Evolutionary conservation across 495 filamentous ascomycete genomes (phyloP).

Genomic region (Aspergillus panamensis): DNA sequence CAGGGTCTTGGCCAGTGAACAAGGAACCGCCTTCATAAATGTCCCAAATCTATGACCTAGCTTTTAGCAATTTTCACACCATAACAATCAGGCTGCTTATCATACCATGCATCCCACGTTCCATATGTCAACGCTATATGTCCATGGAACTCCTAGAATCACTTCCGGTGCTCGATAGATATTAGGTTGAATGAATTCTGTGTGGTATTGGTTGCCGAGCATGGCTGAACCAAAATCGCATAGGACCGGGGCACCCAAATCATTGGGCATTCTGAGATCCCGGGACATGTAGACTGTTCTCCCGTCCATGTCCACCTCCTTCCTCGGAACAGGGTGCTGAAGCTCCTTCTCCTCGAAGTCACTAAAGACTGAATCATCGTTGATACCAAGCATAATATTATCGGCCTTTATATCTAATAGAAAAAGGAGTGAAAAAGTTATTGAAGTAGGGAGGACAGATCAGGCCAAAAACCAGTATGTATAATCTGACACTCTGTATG

Average conservation of each 20-base stretch:
- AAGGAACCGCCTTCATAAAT: conserved; percentile 28
- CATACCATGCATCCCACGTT: conserved; percentile 44
- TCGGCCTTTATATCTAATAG: conserved; percentile 36
- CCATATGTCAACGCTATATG: conserved; percentile 43
- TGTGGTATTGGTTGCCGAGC: conserved; percentile 13
- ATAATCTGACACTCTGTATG: conserved; percentile 48
- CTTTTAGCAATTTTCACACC: not conserved
- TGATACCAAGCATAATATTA: conserved; percentile 37
- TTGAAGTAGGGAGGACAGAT: too few species aligned
- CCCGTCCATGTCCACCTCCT: conserved; percentile 26
- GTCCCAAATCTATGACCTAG: conserved; percentile 35
- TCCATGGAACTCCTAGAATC: conserved; percentile 38
- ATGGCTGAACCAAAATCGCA: conserved; percentile 34
- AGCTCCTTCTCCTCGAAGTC: conserved; percentile 29
- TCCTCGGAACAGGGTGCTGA: conserved; percentile 28
- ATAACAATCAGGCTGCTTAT: not conserved
- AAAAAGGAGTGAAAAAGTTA: not conserved
- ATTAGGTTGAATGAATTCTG: conserved; percentile 32
- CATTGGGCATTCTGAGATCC: conserved; percentile 22
- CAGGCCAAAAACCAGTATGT: conserved; percentile 31
- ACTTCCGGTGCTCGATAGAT: conserved; percentile 45
- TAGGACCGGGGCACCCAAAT: conserved; percentile 23
- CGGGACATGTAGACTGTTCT: conserved; percentile 29
- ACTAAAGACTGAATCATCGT: conserved; percentile 33
- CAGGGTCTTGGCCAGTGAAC: conserved; percentile 26